Conservation (phyloP, 331 rosid genomes). For the Dryas integrifolia region DNA sequence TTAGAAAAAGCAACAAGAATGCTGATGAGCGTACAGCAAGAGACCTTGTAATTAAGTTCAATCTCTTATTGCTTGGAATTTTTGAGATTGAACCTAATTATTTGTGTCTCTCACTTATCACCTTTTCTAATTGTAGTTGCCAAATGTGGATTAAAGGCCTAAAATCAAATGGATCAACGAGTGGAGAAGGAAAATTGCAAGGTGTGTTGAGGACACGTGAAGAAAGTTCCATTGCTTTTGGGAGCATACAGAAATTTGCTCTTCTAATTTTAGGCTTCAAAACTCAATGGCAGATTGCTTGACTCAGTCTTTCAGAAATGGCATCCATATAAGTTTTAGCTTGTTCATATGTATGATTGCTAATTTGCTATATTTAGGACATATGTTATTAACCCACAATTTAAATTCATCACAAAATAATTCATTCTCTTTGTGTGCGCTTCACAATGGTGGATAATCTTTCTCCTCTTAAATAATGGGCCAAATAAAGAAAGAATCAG, state of each 20-base stretch:
- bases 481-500: too few species aligned
- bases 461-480: too few species aligned
- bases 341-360: background rate
- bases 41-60: slow-evolving; percentile 10
- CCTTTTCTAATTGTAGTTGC: slow-evolving; percentile 29
- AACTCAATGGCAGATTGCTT: slow-evolving; percentile 18
- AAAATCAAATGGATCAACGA: slow-evolving; percentile 26
- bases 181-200: slow-evolving; percentile 33
- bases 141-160: slow-evolving; percentile 27
- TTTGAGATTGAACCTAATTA: slow-evolving; percentile 29
- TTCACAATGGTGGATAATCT: too few species aligned
- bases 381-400: too few species aligned
- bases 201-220: slow-evolving; percentile 31
- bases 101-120: background rate
- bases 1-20: slow-evolving; percentile 4
- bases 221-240: slow-evolving; percentile 26
- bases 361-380: background rate
- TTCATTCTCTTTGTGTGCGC: too few species aligned
- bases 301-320: slow-evolving; percentile 35
- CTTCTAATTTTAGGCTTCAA: slow-evolving; percentile 31
- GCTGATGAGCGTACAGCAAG: slow-evolving; percentile 20
- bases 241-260: slow-evolving; percentile 8
- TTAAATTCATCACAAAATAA: background rate
- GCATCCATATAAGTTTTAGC: background rate
- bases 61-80: slow-evolving; percentile 10